Evolutionary conservation across 768 basidiomycete species (phyloP), one percentile per base, ranked within the genome.

Genomic region (Calocera viscosa): DNA sequence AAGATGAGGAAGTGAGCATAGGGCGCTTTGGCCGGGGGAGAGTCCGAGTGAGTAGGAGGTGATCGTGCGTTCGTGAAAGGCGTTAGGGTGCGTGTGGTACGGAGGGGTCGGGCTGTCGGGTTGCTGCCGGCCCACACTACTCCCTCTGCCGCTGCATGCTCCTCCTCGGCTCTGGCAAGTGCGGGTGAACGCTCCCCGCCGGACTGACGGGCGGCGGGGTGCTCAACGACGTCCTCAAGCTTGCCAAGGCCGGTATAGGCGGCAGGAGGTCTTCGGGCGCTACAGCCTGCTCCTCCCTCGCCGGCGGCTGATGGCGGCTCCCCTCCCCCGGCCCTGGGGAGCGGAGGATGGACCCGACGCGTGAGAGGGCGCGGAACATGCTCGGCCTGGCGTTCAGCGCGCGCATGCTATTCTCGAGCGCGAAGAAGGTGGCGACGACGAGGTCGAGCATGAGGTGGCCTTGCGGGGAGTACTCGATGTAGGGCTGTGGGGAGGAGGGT

Each of bases 371-470:
- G 24, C 53, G 53, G 14, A 60, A 16, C 53, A 60, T 32, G 2
- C 5, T 5, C 19, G 53, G 53, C 5, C 53, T 11, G 30, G 53
- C 30, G 53, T 26, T 28, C 7, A 60, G 24, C 24, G 53, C 24
- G 22, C 53, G 26, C 11, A 14, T 12, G 53, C 53, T 60, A 19
- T 60, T 60, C 30, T 60, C 53, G 30, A 60, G 53, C 14, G 53
- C 53, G 30, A 60, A 60, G 53, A 60, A 60, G 26, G 53, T 60
- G 30, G 53, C 53, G 24, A 60, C 53, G 22, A 60, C 53, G 53
- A 60, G 30, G 30, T 60, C 53, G 14, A 60, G 30, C 53, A 60
- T 60, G 53, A 60, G 26, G 30, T 60, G 53, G 53, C 53, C 53
- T 60, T 60, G 53, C 8, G 53, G 26, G 10, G 53, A 28, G 26